Evolutionary conservation across 1,139 yeast species (phyloP).

Genomic region (Blastobotrys ciferrii): DNA sequence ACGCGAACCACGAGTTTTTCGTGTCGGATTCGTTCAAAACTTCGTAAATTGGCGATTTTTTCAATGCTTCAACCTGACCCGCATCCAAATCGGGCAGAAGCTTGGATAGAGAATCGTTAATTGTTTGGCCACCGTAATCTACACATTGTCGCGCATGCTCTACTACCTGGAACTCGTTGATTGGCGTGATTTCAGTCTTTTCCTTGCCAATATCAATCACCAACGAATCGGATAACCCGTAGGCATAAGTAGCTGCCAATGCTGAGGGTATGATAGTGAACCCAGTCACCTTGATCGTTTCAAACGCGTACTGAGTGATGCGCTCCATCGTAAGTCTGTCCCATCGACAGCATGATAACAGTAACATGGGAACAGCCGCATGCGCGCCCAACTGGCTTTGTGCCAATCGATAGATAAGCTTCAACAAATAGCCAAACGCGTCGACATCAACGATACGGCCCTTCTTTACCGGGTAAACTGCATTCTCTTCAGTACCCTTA

Average conservation of each 20-base stretch:
- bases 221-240: constrained; percentile 57
- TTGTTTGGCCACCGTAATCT: constrained; percentile 59
- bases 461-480: constrained; percentile 58
- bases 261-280: constrained; percentile 68
- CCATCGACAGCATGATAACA: constrained; percentile 69
- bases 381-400: constrained; percentile 29
- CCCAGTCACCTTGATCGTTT: constrained; percentile 68
- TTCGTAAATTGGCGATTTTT: constrained; percentile 73
- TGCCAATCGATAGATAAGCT: constrained; percentile 50
- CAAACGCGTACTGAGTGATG: constrained; percentile 74
- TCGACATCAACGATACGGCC: constrained; percentile 65
- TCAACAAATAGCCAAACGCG: constrained; percentile 70
- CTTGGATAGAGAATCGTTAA: constrained; percentile 53
- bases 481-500: constrained; percentile 42
- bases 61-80: constrained; percentile 69
- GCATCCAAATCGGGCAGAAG: constrained; percentile 57
- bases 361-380: constrained; percentile 48
- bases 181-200: constrained; percentile 73
- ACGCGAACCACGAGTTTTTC: constrained; percentile 58
- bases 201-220: constrained; percentile 81
- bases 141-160: constrained; percentile 53
- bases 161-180: constrained; percentile 65
- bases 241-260: constrained; percentile 72
- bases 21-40: constrained; percentile 62
- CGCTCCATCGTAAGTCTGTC: constrained; percentile 63